phyloP scores from a whole-genome alignment of 73 alveolate genomes.

The Stentor coeruleus region DNA sequence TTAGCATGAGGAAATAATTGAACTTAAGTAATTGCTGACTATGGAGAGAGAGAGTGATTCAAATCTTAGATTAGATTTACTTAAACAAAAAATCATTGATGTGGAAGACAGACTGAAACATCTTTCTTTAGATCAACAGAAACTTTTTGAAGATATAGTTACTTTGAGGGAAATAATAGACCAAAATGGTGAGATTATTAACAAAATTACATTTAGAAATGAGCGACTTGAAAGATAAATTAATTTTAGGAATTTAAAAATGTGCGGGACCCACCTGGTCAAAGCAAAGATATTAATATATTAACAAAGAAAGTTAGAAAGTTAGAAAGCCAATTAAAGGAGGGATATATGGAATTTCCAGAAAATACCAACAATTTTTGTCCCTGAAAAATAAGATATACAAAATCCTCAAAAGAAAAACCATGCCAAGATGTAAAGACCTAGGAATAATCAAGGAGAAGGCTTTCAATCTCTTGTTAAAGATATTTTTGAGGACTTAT shows the following conservation, averaged over 20 bases:
- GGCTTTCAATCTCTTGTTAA: background rate
- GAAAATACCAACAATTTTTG: background rate
- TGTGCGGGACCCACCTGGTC: background rate
- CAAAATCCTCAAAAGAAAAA: background rate
- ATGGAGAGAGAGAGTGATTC: background rate
- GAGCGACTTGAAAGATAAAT: background rate
- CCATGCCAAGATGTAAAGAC: background rate
- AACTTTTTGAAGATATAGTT: background rate
- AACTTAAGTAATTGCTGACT: background rate
- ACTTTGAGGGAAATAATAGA: background rate
- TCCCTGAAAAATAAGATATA: background rate
- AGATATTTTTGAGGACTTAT: background rate
- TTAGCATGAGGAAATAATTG: background rate
- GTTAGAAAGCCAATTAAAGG: background rate
- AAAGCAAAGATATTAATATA: background rate
- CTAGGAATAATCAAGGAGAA: background rate
- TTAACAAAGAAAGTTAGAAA: background rate
- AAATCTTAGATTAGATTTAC: background rate
- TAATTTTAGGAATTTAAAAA: background rate
- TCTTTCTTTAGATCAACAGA: background rate
- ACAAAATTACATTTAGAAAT: background rate
- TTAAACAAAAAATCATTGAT: background rate
- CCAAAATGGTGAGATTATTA: background rate
- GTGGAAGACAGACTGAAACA: background rate
- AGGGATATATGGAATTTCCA: constrained; percentile 2